Conservation (phyloP, 345 rosid genomes). For the Salix dunnii region DNA sequence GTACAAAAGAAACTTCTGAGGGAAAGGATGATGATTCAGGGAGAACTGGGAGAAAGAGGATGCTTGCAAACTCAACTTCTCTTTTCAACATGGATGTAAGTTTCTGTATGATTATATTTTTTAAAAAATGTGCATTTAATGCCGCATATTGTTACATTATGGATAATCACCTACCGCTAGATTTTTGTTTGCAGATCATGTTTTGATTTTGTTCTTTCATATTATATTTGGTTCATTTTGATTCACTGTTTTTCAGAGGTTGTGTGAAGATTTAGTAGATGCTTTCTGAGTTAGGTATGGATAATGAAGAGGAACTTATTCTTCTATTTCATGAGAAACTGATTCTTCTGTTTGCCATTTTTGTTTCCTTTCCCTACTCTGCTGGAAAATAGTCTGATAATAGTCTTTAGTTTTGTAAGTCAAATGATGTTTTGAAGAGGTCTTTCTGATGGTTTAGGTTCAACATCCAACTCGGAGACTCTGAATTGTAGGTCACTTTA, state of each 20-base stretch:
- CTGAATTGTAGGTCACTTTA: too few relatives aligned
- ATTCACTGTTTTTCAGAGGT: background rate
- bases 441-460: too few relatives aligned
- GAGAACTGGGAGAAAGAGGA: conserved; percentile 26
- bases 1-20: conserved; percentile 13
- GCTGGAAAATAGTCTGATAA: background rate
- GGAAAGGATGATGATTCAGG: conserved; percentile 25
- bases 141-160: background rate
- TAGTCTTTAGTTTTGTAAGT: background rate
- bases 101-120: background rate
- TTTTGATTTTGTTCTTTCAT: too few relatives aligned
- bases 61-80: conserved; percentile 32
- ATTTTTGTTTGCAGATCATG: background rate
- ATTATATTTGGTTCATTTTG: background rate
- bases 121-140: background rate
- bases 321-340: background rate
- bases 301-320: background rate
- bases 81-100: conserved; percentile 42
- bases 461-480: too few relatives aligned
- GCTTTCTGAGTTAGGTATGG: background rate
- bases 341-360: background rate
- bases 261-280: background rate
- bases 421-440: background rate
- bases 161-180: background rate
- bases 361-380: background rate